These are phyloP conservation scores for Phytopythium mirpurense DNA, from an alignment of 352 stramenopile genomes.

Conservation along the genomic window DNA sequence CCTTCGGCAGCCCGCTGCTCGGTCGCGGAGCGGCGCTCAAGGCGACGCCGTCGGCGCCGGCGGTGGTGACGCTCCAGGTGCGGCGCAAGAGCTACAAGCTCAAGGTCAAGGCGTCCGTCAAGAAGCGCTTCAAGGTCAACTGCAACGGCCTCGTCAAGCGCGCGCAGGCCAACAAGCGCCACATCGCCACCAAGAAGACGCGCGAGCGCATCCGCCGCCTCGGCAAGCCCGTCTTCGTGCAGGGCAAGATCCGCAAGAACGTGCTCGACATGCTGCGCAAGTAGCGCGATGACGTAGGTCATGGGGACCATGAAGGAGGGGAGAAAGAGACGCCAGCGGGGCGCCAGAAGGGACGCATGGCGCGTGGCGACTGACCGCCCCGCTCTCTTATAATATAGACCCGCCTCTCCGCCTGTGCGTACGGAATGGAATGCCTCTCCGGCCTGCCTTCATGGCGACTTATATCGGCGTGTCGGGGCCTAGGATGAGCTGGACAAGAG, in stretches of 20 bases:
- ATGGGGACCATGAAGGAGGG: neutral
- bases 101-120: conserved; percentile 77
- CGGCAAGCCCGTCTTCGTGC: conserved; percentile 62
- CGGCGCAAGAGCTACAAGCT: conserved; percentile 78
- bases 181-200: conserved; percentile 84
- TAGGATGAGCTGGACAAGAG: neutral
- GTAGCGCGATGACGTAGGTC: too few relatives aligned
- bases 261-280: conserved; percentile 66
- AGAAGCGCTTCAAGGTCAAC: conserved; percentile 85
- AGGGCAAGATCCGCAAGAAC: conserved; percentile 82
- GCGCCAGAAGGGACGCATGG: too few relatives aligned
- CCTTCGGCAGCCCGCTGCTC: conserved; percentile 17
- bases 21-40: conserved; percentile 7
- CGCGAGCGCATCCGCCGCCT: conserved; percentile 71
- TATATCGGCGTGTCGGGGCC: neutral
- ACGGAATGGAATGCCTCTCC: too few relatives aligned
- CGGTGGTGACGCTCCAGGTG: conserved; percentile 18
- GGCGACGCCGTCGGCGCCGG: conserved; percentile 26
- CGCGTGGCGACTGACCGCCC: neutral
- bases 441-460: neutral
- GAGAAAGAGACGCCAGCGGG: neutral
- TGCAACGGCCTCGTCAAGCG: conserved; percentile 76
- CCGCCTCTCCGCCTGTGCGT: neutral
- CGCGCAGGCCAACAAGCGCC: conserved; percentile 74
- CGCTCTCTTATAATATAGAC: conserved; percentile 2